Percentiles rank a stretch among this genome's conserved stretches.
These are phyloP conservation scores for Trypanosoma caninum DNA, from an alignment of 208 protist genomes.

Conservation along the genomic window DNA sequence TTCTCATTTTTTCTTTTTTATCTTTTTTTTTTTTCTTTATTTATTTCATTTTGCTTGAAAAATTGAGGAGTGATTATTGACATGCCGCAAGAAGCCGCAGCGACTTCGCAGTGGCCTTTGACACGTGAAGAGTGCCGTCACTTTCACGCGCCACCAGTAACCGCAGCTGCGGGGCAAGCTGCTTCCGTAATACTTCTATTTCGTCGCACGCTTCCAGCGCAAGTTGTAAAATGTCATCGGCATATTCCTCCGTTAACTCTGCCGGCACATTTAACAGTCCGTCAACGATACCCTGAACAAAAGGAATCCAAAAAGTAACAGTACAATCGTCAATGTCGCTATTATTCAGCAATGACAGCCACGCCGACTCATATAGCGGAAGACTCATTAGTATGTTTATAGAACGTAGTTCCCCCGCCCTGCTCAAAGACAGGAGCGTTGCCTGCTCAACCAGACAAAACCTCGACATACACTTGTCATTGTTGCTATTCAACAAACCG, in stretches of 20 bases:
- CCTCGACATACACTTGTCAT: not conserved
- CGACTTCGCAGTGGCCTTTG: slow-evolving; percentile 49
- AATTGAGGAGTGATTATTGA: not conserved
- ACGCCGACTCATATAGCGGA: slow-evolving; percentile 40
- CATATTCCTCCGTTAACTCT: not conserved
- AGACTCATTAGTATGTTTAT: slow-evolving; percentile 47
- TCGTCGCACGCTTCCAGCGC: slow-evolving; percentile 65
- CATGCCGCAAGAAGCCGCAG: slow-evolving; percentile 19
- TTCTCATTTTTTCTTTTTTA: not conserved
- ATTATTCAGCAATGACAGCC: slow-evolving; percentile 35
- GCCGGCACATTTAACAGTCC: slow-evolving; percentile 16
- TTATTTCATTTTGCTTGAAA: not conserved
- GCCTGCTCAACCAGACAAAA: slow-evolving; percentile 31
- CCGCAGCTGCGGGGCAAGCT: slow-evolving; percentile 37
- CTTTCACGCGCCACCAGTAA: slow-evolving; percentile 15
- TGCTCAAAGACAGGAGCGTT: slow-evolving; percentile 49
- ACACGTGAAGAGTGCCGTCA: slow-evolving; percentile 15
- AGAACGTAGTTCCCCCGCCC: slow-evolving; percentile 42
- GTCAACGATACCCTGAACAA: slow-evolving; percentile 35
- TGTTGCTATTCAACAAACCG: not conserved
- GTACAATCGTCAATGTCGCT: slow-evolving; percentile 24
- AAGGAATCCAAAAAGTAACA: slow-evolving; percentile 56
- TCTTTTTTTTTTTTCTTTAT: slow-evolving; percentile 2
- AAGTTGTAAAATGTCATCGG: slow-evolving; percentile 33
- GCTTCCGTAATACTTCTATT: slow-evolving; percentile 28